Evolutionary conservation across 164 flowering plant species (phyloP), one percentile per base, ranked within the genome.

Genomic region (Vitis riparia): DNA sequence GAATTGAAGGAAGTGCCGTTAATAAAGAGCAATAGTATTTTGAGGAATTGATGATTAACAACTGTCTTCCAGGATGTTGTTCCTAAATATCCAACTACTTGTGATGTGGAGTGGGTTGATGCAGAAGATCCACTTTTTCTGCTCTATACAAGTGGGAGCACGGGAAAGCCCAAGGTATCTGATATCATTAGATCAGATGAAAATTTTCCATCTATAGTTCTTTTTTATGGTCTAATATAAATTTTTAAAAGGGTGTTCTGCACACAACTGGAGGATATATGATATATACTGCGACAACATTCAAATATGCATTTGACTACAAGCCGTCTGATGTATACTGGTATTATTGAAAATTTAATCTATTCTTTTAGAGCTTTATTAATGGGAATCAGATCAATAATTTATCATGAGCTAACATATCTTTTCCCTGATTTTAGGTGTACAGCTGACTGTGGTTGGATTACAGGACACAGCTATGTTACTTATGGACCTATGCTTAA

Each of bases 371-470:
- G 44, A 37, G 55, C 15, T 73, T 59, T 59, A 11, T 15, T 58
- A 48, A 23, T 61, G 59, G 30, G 9, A 10, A 23, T 16, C 13
- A 9, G 49, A 13, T 62, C 8, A 8, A 13, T 68, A 17, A 60
- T 57, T n/a, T 65, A 55, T 58, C 58, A n/a, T 15, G 72, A 29
- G 0, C 60, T 52, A 30, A 52, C 23, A 23, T 15, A 10, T 51
- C 9, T 19, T 51, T 59, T 64, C 63, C 61, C 55, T 70, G 11
- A 50, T 56, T 65, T 70, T 77, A 93, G 98, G 98, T 93, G 98
- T 65, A 91, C 98, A 59, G 98, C 99, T 82, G 99, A 96, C 73
- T 96, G 99, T 84, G 99, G 99, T 74, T 96, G 99, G 99, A 96
- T 96, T 76, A 93, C 99, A 65, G 98, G 98, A 63, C 99, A 96